phyloP scores from a whole-genome alignment of 768 basidiomycete species.

The Tricholoma terreum region DNA sequence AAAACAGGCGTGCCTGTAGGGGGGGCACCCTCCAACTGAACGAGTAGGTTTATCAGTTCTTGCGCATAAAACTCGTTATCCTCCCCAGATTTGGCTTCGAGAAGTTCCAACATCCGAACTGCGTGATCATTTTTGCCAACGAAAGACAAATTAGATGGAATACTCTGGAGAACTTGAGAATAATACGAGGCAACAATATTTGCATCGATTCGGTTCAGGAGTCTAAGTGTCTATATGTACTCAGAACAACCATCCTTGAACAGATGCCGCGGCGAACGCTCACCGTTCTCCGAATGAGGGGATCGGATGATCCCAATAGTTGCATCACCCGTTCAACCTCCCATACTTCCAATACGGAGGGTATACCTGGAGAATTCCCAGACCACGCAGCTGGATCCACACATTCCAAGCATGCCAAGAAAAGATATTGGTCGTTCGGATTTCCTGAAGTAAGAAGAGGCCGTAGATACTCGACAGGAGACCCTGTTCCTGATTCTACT shows the following conservation, averaged over 20 bases:
- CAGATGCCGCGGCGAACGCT: slow-evolving; percentile 8
- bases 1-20: slow-evolving; percentile 40
- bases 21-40: slow-evolving; percentile 32
- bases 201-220: slow-evolving; percentile 57
- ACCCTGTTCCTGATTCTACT: slow-evolving; percentile 20
- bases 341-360: slow-evolving; percentile 59
- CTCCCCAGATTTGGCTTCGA: slow-evolving; percentile 41
- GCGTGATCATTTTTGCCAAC: slow-evolving; percentile 41
- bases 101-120: slow-evolving; percentile 51
- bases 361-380: slow-evolving; percentile 49
- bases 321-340: slow-evolving; percentile 75
- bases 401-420: slow-evolving; percentile 60
- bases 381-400: slow-evolving; percentile 66
- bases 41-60: slow-evolving; percentile 42
- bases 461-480: slow-evolving; percentile 48
- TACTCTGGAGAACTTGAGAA: slow-evolving; percentile 36
- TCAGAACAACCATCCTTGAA: slow-evolving; percentile 7
- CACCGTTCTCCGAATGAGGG: slow-evolving; percentile 57
- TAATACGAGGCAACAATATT: slow-evolving; percentile 57
- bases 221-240: slow-evolving; percentile 53
- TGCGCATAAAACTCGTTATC: slow-evolving; percentile 61
- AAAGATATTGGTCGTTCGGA: slow-evolving; percentile 62
- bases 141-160: slow-evolving; percentile 31
- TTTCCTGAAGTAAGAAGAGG: slow-evolving; percentile 55
- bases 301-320: slow-evolving; percentile 59